phyloP scores from a whole-genome alignment of 2,329 filamentous ascomycete species.

The Trichoderma guizhouense region DNA sequence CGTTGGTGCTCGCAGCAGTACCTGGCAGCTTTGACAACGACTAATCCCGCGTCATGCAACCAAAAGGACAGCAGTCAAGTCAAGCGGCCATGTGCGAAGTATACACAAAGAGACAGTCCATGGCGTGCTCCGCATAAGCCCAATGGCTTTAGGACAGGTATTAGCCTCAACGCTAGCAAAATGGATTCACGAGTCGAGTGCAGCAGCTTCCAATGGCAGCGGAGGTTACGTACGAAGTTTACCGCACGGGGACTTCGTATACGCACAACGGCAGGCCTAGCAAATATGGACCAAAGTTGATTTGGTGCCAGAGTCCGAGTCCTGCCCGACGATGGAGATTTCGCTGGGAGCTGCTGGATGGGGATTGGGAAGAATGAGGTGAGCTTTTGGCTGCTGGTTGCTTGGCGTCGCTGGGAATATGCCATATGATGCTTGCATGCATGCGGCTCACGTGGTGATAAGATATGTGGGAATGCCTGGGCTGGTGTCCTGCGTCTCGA shows the following conservation, averaged over 20 bases:
- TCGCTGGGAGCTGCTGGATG: neutral
- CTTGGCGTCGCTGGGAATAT: neutral
- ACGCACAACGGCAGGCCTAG: neutral
- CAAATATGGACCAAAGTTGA: neutral
- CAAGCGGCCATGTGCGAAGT: neutral
- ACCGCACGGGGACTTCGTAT: neutral
- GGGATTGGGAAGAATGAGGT: neutral
- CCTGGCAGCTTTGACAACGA: neutral
- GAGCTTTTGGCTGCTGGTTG: neutral
- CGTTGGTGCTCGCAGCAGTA: neutral
- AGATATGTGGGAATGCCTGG: neutral
- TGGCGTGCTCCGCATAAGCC: slow-evolving; percentile 10
- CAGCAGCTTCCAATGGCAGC: neutral
- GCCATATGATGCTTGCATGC: slow-evolving; percentile 11
- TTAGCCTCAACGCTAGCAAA: neutral
- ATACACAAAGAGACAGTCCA: neutral
- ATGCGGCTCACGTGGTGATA: slow-evolving; percentile 18
- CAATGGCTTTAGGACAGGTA: neutral
- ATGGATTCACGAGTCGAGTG: neutral
- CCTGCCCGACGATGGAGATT: neutral
- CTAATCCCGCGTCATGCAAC: neutral
- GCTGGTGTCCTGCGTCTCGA: neutral
- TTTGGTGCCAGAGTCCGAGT: neutral
- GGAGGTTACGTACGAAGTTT: neutral
- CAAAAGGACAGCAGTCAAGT: neutral